Evolutionary conservation across 257 asterid genomes (phyloP), one percentile per base, ranked within the genome.

Genomic region (Gynochthodes officinalis): DNA sequence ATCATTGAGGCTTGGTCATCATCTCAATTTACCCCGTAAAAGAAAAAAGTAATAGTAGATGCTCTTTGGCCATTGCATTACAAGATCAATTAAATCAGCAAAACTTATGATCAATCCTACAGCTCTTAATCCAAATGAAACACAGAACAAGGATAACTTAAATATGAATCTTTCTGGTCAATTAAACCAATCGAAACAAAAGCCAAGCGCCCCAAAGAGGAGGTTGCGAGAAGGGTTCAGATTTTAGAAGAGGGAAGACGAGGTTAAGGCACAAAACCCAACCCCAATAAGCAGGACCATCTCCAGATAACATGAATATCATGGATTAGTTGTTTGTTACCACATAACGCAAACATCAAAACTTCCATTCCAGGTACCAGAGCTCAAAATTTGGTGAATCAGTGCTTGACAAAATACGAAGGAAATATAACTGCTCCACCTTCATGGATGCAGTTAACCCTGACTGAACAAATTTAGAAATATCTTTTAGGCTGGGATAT

Each of bases 401-500:
- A 23, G 30, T 8, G 18, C 49, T 18, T 40, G 57, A 32, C 23
- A 33, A 55, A 68, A 35, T n/a, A 27, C 64, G 4, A 32, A 14
- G 4, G 23, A 2, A 59, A 33, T 18, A 35, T 13, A 23, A 52
- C n/a, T 32, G 32, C 13, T 32, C 14, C 35, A 32, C 50, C 49
- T 55, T 42, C 59, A 65, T 19, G 44, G 60, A 40, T n/a, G 75
- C 52, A 21, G 70, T 18, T 32, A 49, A 59, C 64, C 27, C 50
- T 19, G 28, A 42, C 33, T 0, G 14, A 32, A 30, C 25, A 35
- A 75, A 59, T 32, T n/a, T 23, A 18, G 4, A 5, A 25, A 10
- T 21, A 28, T 52, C 28, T 39, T 78, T 88, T 82, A 91, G 42
- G 97, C 97, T 0, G 97, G 97, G 43, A 95, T 87, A 66, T 92